Evolutionary conservation across 768 basidiomycete species (phyloP).

Genomic region (Panellus pusillus): DNA sequence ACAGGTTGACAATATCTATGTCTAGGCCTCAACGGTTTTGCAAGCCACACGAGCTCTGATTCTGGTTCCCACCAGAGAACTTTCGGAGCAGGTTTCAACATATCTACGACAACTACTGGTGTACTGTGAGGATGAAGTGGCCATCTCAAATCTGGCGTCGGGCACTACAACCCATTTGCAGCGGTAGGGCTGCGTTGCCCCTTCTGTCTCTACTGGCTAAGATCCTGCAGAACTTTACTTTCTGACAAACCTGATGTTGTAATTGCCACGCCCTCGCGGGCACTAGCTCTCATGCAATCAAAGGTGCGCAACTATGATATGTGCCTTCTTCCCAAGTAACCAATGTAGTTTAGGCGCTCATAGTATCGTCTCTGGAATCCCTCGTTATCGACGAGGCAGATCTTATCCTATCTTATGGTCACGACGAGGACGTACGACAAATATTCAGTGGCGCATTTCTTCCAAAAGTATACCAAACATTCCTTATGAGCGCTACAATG

Average conservation of each 20-base stretch:
- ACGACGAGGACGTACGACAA: constrained; percentile 84
- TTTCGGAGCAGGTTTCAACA: constrained; percentile 84
- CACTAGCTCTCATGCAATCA: constrained; percentile 64
- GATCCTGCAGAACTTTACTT: constrained; percentile 33
- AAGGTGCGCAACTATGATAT: constrained; percentile 46
- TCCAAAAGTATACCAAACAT: constrained; percentile 84
- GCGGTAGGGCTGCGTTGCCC: constrained; percentile 44
- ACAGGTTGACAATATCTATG: constrained; percentile 6
- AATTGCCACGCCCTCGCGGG: constrained; percentile 75
- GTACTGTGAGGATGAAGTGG: constrained; percentile 80
- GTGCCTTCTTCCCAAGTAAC: constrained; percentile 1
- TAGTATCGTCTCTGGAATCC: constrained; percentile 67
- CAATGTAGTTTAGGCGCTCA: constrained; percentile 50
- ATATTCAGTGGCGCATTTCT: constrained; percentile 67
- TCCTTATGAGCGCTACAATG: constrained; percentile 97
- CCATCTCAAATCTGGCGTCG: constrained; percentile 73
- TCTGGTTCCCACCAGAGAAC: constrained; percentile 88
- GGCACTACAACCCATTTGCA: constrained; percentile 72
- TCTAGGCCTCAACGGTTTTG: constrained; percentile 39
- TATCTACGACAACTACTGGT: constrained; percentile 63
- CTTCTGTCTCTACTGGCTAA: not conserved
- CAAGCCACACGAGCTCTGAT: constrained; percentile 74
- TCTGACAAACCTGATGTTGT: constrained; percentile 74
- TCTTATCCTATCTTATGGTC: constrained; percentile 94
- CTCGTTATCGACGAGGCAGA: constrained; percentile 98